phyloP scores from a whole-genome alignment of 495 filamentous ascomycete genomes.

The Amphirosellinia nigrospora region DNA sequence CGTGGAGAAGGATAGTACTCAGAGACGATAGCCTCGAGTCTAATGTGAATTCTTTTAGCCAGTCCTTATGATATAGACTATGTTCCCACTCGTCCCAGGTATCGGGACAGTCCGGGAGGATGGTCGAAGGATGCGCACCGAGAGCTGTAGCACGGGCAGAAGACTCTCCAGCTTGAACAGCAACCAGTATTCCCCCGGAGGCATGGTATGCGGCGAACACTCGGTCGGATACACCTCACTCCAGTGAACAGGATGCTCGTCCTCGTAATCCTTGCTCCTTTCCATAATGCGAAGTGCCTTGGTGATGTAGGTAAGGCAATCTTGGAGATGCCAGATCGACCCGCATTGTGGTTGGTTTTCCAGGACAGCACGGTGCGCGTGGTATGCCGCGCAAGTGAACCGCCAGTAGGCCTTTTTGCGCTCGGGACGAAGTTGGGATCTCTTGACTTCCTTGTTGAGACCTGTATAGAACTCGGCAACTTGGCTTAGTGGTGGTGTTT shows the following conservation, averaged over 20 bases:
- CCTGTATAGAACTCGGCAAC: constrained; percentile 28
- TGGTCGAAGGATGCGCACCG: constrained; percentile 30
- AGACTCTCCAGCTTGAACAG: constrained; percentile 37
- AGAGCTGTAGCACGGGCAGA: constrained; percentile 30
- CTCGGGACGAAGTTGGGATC: constrained; percentile 24
- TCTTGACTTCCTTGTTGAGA: constrained; percentile 26
- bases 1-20: neutral
- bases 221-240: constrained; percentile 31
- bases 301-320: constrained; percentile 20
- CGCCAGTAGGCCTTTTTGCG: constrained; percentile 28
- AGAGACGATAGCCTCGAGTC: constrained; percentile 24
- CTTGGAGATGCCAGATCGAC: constrained; percentile 22
- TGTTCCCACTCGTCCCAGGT: constrained; percentile 34
- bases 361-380: constrained; percentile 28
- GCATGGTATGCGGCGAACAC: neutral
- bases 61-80: constrained; percentile 27
- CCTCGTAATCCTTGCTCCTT: constrained; percentile 30
- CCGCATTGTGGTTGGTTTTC: constrained; percentile 14
- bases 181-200: constrained; percentile 32
- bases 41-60: constrained; percentile 33
- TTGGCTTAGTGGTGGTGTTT: constrained; percentile 20
- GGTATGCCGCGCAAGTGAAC: constrained; percentile 25
- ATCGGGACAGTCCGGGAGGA: constrained; percentile 21
- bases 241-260: constrained; percentile 34
- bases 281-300: constrained; percentile 27